Conservation (phyloP, 106 monocot species). For the Dendrobium officinale region DNA sequence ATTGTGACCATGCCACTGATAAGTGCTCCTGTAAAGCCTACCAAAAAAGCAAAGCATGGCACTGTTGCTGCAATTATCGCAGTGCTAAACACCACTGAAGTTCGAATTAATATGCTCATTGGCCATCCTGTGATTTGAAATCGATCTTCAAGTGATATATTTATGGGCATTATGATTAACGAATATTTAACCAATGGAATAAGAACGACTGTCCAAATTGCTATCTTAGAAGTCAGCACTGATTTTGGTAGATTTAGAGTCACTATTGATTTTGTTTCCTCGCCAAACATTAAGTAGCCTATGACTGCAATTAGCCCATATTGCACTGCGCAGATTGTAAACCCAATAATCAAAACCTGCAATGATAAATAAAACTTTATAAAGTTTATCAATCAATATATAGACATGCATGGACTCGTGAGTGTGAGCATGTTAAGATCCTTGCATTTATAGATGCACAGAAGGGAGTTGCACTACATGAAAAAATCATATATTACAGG, state of each 20-base stretch:
- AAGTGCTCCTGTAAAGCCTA: background rate
- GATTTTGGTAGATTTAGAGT: background rate
- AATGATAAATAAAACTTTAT: too few species aligned
- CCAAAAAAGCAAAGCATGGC: background rate
- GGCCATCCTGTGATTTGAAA: background rate
- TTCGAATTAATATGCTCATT: background rate
- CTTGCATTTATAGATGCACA: too few species aligned
- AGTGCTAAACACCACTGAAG: background rate
- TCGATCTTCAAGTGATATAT: background rate
- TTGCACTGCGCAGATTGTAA: background rate
- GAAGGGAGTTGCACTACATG: too few species aligned
- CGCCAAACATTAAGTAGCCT: slow-evolving; percentile 2
- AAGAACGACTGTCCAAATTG: background rate
- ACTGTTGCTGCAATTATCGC: background rate
- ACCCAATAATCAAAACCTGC: background rate
- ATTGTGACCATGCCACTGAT: background rate
- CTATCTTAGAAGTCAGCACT: background rate
- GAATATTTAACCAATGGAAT: slow-evolving; percentile 2
- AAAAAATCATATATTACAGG: too few species aligned
- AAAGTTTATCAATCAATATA: too few species aligned
- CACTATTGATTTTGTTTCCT: background rate
- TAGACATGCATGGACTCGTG: too few species aligned
- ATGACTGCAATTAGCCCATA: background rate
- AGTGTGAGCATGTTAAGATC: too few species aligned
- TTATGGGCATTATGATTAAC: background rate